Percentiles rank a stretch among this genome's conserved stretches.
Evolutionary conservation across 2,329 filamentous ascomycete species (phyloP).

Genomic region (Proliferodiscus dingleyae): DNA sequence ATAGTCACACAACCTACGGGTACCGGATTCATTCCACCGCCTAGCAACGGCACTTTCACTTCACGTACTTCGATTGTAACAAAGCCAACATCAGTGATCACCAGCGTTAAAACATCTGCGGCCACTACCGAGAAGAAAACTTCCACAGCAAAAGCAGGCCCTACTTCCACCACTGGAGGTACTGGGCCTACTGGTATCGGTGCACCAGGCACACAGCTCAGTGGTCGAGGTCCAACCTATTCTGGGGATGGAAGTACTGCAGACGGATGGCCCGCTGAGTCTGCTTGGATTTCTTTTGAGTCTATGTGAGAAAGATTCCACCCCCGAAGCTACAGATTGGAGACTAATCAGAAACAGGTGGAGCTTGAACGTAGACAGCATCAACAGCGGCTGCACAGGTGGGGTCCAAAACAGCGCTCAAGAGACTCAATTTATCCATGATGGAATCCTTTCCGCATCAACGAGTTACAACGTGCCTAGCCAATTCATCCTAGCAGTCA

Average conservation of each 20-base stretch:
- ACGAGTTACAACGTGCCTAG: conserved; percentile 19
- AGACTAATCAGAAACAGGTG: neutral
- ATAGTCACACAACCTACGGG: too few species aligned
- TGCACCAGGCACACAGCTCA: too few species aligned
- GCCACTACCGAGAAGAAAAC: too few species aligned
- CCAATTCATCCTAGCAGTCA: conserved; percentile 29
- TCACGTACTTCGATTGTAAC: too few species aligned
- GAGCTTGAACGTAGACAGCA: neutral
- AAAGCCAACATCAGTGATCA: too few species aligned
- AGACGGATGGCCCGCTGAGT: neutral
- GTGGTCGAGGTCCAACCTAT: neutral
- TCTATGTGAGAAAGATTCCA: neutral
- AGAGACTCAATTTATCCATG: conserved; percentile 3
- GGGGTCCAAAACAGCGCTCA: conserved; percentile 3
- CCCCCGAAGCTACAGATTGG: neutral
- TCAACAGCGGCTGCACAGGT: neutral
- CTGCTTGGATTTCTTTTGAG: neutral
- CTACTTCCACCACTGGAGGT: too few species aligned
- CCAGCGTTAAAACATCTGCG: too few species aligned
- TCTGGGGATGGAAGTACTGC: neutral
- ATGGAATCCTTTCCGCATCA: conserved; percentile 1
- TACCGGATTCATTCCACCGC: too few species aligned
- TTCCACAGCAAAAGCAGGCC: neutral
- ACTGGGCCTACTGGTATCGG: too few species aligned
- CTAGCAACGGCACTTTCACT: too few species aligned